Evolutionary conservation across 129 eudicot species (phyloP).

Genomic region (Saussurea involucrata): DNA sequence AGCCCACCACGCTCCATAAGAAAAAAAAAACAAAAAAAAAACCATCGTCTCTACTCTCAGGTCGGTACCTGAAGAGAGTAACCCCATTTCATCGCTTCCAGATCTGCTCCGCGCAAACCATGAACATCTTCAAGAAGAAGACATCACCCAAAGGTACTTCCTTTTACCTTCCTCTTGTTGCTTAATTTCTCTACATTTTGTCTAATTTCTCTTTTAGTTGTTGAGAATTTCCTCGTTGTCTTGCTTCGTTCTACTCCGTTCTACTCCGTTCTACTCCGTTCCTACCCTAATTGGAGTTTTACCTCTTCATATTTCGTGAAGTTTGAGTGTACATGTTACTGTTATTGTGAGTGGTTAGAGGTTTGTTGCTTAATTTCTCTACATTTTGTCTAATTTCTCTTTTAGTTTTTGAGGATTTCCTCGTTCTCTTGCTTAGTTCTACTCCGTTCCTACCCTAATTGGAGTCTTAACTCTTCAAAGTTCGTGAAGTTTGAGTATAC

Average conservation of each 20-base stretch:
- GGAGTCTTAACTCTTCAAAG: background rate
- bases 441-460: background rate
- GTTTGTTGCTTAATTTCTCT: background rate
- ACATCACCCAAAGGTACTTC: conserved; percentile 79
- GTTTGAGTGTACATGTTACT: background rate
- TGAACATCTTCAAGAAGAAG: conserved; percentile 84
- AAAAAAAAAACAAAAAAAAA: too few species aligned
- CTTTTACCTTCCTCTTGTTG: background rate
- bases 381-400: background rate
- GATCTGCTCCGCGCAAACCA: conserved; percentile 25
- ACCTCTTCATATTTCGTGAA: background rate
- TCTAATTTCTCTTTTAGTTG: background rate
- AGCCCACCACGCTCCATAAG: conserved; percentile 30
- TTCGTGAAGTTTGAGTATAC: background rate
- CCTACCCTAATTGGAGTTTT: conserved; percentile 6
- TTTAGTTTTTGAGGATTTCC: background rate
- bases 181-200: background rate
- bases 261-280: too few species aligned
- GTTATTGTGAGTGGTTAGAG: background rate
- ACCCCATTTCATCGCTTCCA: background rate
- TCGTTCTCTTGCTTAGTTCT: background rate
- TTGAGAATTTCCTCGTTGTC: background rate
- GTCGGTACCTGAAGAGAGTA: background rate
- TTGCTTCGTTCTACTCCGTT: too few species aligned
- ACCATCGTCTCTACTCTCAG: background rate